These are phyloP conservation scores for Symbiodinium pilosum DNA, from an alignment of 73 alveolate species.

Conservation along the genomic window DNA sequence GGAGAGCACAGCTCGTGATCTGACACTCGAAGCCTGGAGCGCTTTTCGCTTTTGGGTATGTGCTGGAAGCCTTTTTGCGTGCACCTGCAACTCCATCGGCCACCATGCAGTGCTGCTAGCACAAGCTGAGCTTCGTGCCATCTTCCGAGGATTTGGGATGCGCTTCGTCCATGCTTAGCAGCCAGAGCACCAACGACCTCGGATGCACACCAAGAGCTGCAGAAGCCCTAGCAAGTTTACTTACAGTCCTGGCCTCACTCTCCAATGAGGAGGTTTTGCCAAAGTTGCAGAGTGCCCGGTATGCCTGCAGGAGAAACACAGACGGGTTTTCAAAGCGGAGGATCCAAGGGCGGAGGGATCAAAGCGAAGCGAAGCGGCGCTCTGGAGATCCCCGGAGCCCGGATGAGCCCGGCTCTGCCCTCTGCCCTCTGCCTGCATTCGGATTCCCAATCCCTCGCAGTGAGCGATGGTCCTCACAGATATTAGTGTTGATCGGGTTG, in stretches of 20 bases:
- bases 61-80: constrained; percentile 81
- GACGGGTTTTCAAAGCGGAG: too few relatives aligned
- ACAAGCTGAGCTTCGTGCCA: not conserved
- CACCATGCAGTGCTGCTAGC: not conserved
- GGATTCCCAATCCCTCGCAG: constrained; percentile 4
- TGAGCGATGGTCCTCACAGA: constrained; percentile 60
- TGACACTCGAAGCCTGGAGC: not conserved
- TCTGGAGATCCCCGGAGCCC: not conserved
- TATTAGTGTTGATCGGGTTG: too few relatives aligned
- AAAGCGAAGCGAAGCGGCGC: not conserved
- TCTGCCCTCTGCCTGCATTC: constrained; percentile 24
- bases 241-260: constrained; percentile 13
- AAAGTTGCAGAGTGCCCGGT: constrained; percentile 72
- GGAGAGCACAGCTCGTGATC: not conserved
- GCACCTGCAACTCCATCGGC: constrained; percentile 15
- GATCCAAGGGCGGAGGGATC: too few relatives aligned
- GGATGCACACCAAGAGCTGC: not conserved
- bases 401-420: too few relatives aligned
- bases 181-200: constrained; percentile 60
- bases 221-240: not conserved
- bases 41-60: constrained; percentile 61
- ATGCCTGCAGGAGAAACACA: not conserved
- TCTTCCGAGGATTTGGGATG: constrained; percentile 51
- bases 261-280: constrained; percentile 65
- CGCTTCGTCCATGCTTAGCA: constrained; percentile 56